A percentile compares a stretch with the other conserved stretches of the same genome.
phyloP scores from a whole-genome alignment of 768 basidiomycete species.

The Cystobasidium tubakii region DNA sequence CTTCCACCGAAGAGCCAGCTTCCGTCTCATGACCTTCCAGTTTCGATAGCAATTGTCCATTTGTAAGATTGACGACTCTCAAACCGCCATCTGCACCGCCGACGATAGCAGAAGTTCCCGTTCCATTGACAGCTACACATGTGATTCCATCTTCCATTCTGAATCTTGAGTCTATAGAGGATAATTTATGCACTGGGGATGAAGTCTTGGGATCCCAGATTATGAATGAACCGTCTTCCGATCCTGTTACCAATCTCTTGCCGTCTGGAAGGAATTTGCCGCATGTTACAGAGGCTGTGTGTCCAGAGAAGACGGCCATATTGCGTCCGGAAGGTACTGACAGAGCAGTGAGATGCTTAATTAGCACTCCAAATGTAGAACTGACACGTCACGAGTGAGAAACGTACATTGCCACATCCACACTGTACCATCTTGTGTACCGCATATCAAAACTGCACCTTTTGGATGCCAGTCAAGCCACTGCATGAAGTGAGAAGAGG shows the following conservation, averaged over 20 bases:
- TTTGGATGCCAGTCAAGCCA: conserved; percentile 96
- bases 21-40: conserved; percentile 72
- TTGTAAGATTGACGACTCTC: conserved; percentile 76
- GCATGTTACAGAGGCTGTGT: conserved; percentile 72
- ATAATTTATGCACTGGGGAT: conserved; percentile 73
- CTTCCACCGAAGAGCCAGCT: conserved; percentile 75
- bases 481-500: conserved; percentile 52
- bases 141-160: conserved; percentile 72
- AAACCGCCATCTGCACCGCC: conserved; percentile 81
- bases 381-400: no score
- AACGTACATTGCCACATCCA: conserved; percentile 96
- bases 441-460: conserved; percentile 77
- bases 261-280: conserved; percentile 90
- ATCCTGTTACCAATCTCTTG: conserved; percentile 81
- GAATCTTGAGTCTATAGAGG: conserved; percentile 65
- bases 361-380: no score
- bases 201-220: conserved; percentile 80
- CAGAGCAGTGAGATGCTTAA: conserved; percentile 15
- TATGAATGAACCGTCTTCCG: conserved; percentile 71
- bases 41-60: conserved; percentile 71
- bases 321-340: conserved; percentile 91
- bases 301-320: conserved; percentile 93
- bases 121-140: conserved; percentile 72
- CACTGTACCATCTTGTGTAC: conserved; percentile 83
- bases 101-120: conserved; percentile 82